Evolutionary conservation across 2,329 filamentous ascomycete species (phyloP).

Genomic region (Neopestalotiopsis rosae): DNA sequence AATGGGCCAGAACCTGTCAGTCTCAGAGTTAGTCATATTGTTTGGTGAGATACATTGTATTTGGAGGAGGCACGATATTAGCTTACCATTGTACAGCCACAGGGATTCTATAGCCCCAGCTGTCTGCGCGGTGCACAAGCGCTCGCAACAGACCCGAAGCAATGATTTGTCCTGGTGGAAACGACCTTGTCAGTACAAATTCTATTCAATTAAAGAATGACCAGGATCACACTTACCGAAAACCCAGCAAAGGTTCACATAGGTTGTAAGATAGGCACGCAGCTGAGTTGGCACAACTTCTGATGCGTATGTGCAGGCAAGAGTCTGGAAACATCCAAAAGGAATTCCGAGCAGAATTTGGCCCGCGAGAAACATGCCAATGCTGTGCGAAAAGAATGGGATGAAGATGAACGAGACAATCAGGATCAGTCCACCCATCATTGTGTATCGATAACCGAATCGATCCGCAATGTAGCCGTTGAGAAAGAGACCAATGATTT

Average conservation of each 20-base stretch:
- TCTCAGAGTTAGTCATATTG: not conserved
- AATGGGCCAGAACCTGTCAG: conserved; percentile 17
- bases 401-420: conserved; percentile 37
- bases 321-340: conserved; percentile 38
- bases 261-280: conserved; percentile 18
- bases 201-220: no score
- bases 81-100: conserved; percentile 20
- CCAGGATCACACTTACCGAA: not conserved
- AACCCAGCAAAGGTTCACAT: conserved; percentile 22
- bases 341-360: conserved; percentile 36
- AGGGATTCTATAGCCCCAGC: conserved; percentile 20
- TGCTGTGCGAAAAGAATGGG: conserved; percentile 32
- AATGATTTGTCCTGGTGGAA: conserved; percentile 8
- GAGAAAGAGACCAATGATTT: conserved; percentile 14
- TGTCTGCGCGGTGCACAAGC: conserved; percentile 9
- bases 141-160: conserved; percentile 17
- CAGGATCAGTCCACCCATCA: conserved; percentile 33
- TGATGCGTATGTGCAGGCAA: conserved; percentile 36
- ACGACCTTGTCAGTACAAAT: no score
- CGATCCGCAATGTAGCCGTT: conserved; percentile 28
- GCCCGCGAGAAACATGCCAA: conserved; percentile 30
- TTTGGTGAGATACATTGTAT: not conserved
- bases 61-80: not conserved
- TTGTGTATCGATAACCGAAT: conserved; percentile 36
- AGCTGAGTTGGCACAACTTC: not conserved